phyloP scores from a whole-genome alignment of 352 stramenopile species.

The Pythium coloratum region DNA sequence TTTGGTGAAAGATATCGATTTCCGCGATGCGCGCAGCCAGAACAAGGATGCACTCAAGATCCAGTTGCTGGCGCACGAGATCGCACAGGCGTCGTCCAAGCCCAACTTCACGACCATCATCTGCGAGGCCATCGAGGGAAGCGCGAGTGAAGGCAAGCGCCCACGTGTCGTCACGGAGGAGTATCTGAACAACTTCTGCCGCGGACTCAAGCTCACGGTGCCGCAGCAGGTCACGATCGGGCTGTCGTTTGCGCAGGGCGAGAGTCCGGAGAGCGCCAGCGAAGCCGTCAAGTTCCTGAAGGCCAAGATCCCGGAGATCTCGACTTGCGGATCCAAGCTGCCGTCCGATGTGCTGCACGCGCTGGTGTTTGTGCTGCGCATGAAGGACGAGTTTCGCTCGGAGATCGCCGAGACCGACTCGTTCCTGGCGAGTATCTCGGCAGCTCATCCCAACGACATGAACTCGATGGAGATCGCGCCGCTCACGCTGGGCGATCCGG shows the following conservation, averaged over 20 bases:
- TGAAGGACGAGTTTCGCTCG: constrained; percentile 73
- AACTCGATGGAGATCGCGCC: constrained; percentile 82
- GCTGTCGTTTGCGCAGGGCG: constrained; percentile 76
- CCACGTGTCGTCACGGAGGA: constrained; percentile 68
- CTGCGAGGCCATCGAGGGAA: constrained; percentile 82
- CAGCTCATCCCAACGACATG: constrained; percentile 86
- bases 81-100: constrained; percentile 84
- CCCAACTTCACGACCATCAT: constrained; percentile 92
- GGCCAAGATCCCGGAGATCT: constrained; percentile 84
- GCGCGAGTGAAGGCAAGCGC: constrained; percentile 39
- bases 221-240: constrained; percentile 85
- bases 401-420: constrained; percentile 82
- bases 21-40: constrained; percentile 79
- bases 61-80: constrained; percentile 87
- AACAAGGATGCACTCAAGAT: constrained; percentile 89
- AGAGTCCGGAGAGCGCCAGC: constrained; percentile 51
- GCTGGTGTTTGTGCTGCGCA: constrained; percentile 79
- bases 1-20: constrained; percentile 90
- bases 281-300: constrained; percentile 80
- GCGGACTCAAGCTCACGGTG: constrained; percentile 81
- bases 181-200: constrained; percentile 77
- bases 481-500: constrained; percentile 83
- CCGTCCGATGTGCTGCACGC: constrained; percentile 81
- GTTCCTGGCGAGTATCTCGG: constrained; percentile 84
- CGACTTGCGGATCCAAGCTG: constrained; percentile 77